Conservation (phyloP, 352 stramenopile species). For the Pythium insidiosum region DNA sequence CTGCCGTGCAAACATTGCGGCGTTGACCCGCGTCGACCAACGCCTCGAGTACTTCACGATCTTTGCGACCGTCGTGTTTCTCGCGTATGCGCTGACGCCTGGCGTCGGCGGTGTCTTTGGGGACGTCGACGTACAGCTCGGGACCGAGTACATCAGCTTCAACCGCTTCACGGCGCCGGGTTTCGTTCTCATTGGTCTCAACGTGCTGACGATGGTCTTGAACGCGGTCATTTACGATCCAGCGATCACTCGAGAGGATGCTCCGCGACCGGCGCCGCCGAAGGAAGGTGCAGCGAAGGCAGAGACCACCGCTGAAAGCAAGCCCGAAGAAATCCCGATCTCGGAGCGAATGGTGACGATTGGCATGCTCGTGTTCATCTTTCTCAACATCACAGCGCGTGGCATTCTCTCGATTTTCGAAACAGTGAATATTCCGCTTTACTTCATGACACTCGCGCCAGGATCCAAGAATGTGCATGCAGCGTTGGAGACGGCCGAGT, state of each 20-base stretch:
- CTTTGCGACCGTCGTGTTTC: conserved; percentile 60
- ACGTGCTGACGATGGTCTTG: conserved; percentile 31
- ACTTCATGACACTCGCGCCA: conserved; percentile 12
- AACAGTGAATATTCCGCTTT: conserved; percentile 61
- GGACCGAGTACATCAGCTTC: conserved; percentile 32
- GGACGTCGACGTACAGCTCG: conserved; percentile 26
- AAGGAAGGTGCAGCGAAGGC: not conserved
- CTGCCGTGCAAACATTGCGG: conserved; percentile 59
- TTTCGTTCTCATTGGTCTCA: conserved; percentile 40
- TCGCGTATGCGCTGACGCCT: conserved; percentile 63
- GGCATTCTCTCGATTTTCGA: conserved; percentile 67
- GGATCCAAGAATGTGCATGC: not conserved
- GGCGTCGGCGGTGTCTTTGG: conserved; percentile 44
- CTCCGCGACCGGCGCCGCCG: conserved; percentile 4
- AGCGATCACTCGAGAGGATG: conserved; percentile 34
- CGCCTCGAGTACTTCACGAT: conserved; percentile 55
- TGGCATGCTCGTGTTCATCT: conserved; percentile 52
- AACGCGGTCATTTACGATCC: conserved; percentile 43
- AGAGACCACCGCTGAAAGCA: not conserved
- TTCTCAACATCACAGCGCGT: conserved; percentile 50
- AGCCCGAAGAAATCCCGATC: conserved; percentile 4
- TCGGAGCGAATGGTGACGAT: conserved; percentile 25
- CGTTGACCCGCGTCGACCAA: conserved; percentile 48
- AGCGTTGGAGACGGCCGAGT: not conserved
- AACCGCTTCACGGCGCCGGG: conserved; percentile 51